phyloP scores from a whole-genome alignment of 352 stramenopile species.

The Pythium dissotocum region DNA sequence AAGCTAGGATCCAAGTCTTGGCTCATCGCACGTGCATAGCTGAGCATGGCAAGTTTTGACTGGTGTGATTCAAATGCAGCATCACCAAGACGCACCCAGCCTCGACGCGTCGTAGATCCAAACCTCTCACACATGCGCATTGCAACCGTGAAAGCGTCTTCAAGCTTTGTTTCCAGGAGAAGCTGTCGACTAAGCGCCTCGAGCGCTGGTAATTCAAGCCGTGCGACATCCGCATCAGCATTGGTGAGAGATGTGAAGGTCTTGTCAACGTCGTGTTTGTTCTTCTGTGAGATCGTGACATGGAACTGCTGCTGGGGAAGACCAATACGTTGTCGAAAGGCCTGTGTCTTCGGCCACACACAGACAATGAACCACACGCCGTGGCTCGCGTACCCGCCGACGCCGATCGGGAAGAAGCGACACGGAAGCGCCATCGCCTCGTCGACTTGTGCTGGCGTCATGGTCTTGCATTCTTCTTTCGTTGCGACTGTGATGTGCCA shows the following conservation, averaged over 20 bases:
- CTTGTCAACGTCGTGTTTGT: conserved; percentile 59
- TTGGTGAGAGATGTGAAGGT: conserved; percentile 28
- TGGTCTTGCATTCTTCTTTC: conserved; percentile 44
- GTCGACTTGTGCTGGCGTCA: conserved; percentile 29
- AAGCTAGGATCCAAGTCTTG: conserved; percentile 6
- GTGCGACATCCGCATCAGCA: conserved; percentile 4
- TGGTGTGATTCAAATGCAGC: conserved; percentile 15
- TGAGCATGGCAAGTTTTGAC: conserved; percentile 33
- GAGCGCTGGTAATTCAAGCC: conserved; percentile 30
- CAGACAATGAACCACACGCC: conserved; percentile 60
- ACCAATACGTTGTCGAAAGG: conserved; percentile 40
- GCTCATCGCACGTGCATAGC: conserved; percentile 17
- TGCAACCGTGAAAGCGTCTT: conserved; percentile 16
- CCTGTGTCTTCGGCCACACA: conserved; percentile 55
- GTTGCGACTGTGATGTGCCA: conserved; percentile 66
- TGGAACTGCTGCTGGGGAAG: conserved; percentile 57
- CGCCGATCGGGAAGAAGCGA: conserved; percentile 43
- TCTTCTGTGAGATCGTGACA: conserved; percentile 42
- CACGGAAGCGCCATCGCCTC: conserved; percentile 31
- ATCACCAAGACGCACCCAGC: conserved; percentile 31
- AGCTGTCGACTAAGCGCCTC: conserved; percentile 31
- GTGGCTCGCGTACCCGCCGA: conserved; percentile 29
- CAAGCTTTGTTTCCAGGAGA: conserved; percentile 22
- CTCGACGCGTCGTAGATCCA: conserved; percentile 16
- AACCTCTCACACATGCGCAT: conserved; percentile 25